Base-by-base conservation (phyloP, 257 asterid genomes). In the Przewalskia tangutica region DNA sequence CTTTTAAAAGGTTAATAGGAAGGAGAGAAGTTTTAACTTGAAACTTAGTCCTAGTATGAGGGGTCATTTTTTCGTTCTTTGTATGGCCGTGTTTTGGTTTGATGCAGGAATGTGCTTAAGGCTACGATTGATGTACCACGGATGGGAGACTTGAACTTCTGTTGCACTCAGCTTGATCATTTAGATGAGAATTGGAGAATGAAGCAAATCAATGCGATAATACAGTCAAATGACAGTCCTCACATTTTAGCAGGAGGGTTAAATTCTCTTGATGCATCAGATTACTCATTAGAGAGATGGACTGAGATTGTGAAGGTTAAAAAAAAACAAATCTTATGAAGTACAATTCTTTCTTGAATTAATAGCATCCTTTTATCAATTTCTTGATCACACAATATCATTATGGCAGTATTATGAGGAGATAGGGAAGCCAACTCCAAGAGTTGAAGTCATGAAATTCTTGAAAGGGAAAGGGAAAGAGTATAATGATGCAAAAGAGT, bases 111-210 rank as follows among this genome's bases (percentile, higher is more conserved):
- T 84, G 98, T 95, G 86, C 90, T 95, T 3, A 94, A 94, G 90
- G 97, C 99, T 0, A 94, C 97, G 1, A 83, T 95, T 11, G 95
- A 92, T 44, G 93, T 93, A 46, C 97, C 98, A 1, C 81, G 90
- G 92, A 82, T 91, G 48, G 98, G 99, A 82, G 98, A 94, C 81
- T 84, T 95, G 34, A 87, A 89, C 77, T 87, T 95, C 63, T 94
- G 89, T 88, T 86, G 97, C 83, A 95, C 99, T 0, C 98, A 95
- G 81, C 97, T 95, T 36, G 99, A 95, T 36, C 98, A 95, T 81
- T 85, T 95, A 18, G 94, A 93, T 34, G 98, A 95, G 56, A 89
- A 83, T 77, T 95, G 98, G 99, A 91, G 98, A 84, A 89, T 89
- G 90, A 95, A 92, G 87, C 98, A 95, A 84, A 88, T 94, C 2